Percentiles rank a stretch among this genome's conserved stretches.
Evolutionary conservation across 805 yeast genomes (phyloP).

Genomic region (Candida multigemmis): DNA sequence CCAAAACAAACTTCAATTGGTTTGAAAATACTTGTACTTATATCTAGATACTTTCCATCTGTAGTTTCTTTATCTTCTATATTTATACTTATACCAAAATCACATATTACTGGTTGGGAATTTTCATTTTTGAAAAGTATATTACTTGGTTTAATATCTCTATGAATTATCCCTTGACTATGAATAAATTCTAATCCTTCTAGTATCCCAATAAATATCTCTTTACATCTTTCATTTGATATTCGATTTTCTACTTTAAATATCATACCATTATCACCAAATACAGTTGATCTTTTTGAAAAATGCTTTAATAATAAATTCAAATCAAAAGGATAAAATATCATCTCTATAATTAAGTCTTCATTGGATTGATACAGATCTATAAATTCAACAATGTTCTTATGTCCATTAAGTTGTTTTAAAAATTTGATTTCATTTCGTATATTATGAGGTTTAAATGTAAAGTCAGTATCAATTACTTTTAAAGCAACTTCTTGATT

Average conservation of each 20-base stretch:
- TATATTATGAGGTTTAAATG: conserved; percentile 26
- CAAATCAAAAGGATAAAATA: conserved; percentile 18
- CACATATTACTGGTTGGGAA: conserved; percentile 36
- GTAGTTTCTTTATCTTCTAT: conserved; percentile 4
- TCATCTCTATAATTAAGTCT: conserved; percentile 25
- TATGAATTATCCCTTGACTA: conserved; percentile 24
- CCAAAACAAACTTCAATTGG: conserved; percentile 72
- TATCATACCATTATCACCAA: conserved; percentile 6
- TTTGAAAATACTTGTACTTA: conserved; percentile 59
- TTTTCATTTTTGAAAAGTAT: conserved; percentile 15
- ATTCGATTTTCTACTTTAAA: conserved; percentile 8
- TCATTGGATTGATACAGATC: conserved; percentile 15
- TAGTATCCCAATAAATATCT: conserved; percentile 10
- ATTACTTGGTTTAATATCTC: conserved; percentile 33
- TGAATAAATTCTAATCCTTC: conserved; percentile 21
- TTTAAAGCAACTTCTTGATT: conserved; percentile 20
- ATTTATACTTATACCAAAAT: conserved; percentile 45
- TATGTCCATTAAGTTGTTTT: conserved; percentile 8
- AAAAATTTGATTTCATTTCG: conserved; percentile 20
- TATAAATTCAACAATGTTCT: conserved; percentile 10
- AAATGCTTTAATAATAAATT: conserved; percentile 11
- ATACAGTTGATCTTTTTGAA: conserved; percentile 11
- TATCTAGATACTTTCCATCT: conserved; percentile 46
- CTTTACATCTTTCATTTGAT: conserved; percentile 5
- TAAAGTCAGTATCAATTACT: conserved; percentile 27